phyloP scores from a whole-genome alignment of 2,329 filamentous ascomycete genomes.

The Trichoderma sp. region DNA sequence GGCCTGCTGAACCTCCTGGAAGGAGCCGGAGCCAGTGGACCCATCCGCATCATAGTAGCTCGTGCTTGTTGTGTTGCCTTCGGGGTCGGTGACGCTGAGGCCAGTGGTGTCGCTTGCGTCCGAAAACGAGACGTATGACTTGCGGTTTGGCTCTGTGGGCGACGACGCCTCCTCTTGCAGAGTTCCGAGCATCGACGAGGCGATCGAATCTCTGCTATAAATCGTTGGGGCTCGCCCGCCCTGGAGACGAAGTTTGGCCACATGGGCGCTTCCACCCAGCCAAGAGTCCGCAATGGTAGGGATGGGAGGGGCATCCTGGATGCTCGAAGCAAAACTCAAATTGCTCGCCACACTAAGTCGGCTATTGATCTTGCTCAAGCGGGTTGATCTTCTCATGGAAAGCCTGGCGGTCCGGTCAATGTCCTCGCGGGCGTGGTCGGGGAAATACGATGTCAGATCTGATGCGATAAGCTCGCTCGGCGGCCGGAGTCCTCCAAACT shows the following conservation, averaged over 20 bases:
- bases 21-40: slow-evolving; percentile 68
- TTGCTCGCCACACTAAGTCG: slow-evolving; percentile 92
- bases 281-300: slow-evolving; percentile 94
- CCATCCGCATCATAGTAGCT: slow-evolving; percentile 84
- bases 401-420: slow-evolving; percentile 94
- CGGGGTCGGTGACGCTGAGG: slow-evolving; percentile 75
- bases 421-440: slow-evolving; percentile 87
- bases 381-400: slow-evolving; percentile 85
- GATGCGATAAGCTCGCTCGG: slow-evolving; percentile 97
- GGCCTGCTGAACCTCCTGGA: slow-evolving; percentile 81
- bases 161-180: slow-evolving; percentile 89
- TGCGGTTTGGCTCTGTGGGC: slow-evolving; percentile 79
- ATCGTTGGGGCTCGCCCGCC: slow-evolving; percentile 43
- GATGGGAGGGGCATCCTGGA: slow-evolving; percentile 90
- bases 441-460: slow-evolving; percentile 95
- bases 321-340: slow-evolving; percentile 85
- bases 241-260: slow-evolving; percentile 45
- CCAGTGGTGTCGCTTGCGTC: slow-evolving; percentile 69
- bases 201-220: slow-evolving; percentile 78
- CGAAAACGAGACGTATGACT: slow-evolving; percentile 90
- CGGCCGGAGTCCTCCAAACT: slow-evolving; percentile 87
- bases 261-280: slow-evolving; percentile 56
- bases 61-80: slow-evolving; percentile 65
- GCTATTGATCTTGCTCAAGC: slow-evolving; percentile 88
- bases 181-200: slow-evolving; percentile 84